phyloP scores from a whole-genome alignment of 768 basidiomycete species.

The Pleurotus salmoneostramineus region DNA sequence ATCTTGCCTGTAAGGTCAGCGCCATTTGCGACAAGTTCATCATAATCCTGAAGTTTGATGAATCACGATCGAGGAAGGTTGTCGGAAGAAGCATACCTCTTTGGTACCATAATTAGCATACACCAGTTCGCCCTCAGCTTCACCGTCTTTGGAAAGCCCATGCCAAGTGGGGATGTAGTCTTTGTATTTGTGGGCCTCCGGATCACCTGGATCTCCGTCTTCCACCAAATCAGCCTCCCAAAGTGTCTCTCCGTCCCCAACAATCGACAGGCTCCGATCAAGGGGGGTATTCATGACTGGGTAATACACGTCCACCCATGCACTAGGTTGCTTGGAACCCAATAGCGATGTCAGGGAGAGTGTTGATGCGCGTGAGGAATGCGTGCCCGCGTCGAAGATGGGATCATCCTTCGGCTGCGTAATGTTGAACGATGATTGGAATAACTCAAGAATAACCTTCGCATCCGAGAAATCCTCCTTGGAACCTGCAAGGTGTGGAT shows the following conservation, averaged over 20 bases:
- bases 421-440: slow-evolving; percentile 64
- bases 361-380: slow-evolving; percentile 64
- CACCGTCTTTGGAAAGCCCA: slow-evolving; percentile 75
- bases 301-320: slow-evolving; percentile 88
- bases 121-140: slow-evolving; percentile 63
- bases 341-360: slow-evolving; percentile 42
- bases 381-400: slow-evolving; percentile 69
- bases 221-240: slow-evolving; percentile 77
- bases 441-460: slow-evolving; percentile 58
- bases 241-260: slow-evolving; percentile 46
- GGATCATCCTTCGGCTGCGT: slow-evolving; percentile 38
- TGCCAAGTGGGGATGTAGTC: slow-evolving; percentile 81
- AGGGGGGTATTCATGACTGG: slow-evolving; percentile 82
- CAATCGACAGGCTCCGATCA: slow-evolving; percentile 62
- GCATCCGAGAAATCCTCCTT: slow-evolving; percentile 60
- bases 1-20: slow-evolving; percentile 75
- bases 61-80: not conserved
- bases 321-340: slow-evolving; percentile 45
- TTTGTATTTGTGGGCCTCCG: slow-evolving; percentile 63
- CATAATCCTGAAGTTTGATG: slow-evolving; percentile 31
- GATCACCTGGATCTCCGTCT: slow-evolving; percentile 67
- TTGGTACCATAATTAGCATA: slow-evolving; percentile 82
- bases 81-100: slow-evolving; percentile 28
- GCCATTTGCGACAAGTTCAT: slow-evolving; percentile 56
- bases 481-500: slow-evolving; percentile 73